Evolutionary conservation across 768 basidiomycete genomes (phyloP).

Genomic region (Pseudohyphozyma bogoriensis): DNA sequence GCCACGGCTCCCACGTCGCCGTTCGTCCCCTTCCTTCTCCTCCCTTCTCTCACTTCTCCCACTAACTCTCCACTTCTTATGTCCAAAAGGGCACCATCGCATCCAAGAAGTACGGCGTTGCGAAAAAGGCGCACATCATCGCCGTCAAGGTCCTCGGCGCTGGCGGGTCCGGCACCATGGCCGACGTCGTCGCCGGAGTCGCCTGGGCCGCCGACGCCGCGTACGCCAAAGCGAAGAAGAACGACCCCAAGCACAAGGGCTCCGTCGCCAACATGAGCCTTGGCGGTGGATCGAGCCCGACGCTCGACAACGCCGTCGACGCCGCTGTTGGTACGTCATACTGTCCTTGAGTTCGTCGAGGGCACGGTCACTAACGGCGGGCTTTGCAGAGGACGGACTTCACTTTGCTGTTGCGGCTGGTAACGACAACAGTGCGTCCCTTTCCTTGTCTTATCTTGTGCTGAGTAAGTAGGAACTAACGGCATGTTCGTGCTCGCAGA

Average conservation of each 20-base stretch:
- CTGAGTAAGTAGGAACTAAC: conserved; percentile 40
- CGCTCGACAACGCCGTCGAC: conserved; percentile 77
- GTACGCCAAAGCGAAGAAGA: conserved; percentile 45
- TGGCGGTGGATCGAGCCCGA: conserved; percentile 81
- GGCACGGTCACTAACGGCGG: no score
- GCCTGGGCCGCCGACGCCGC: conserved; percentile 56
- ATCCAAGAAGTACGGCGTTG: conserved; percentile 86
- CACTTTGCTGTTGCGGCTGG: conserved; percentile 80
- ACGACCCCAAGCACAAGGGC: conserved; percentile 81
- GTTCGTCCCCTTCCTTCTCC: conserved; percentile 7
- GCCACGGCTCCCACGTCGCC: conserved; percentile 57
- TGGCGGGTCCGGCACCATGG: conserved; percentile 89
- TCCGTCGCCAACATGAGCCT: conserved; percentile 89
- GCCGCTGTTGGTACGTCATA: no score
- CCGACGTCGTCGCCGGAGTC: conserved; percentile 83
- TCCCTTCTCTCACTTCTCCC: not conserved
- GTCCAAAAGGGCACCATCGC: conserved; percentile 56
- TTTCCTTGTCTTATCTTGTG: conserved; percentile 37
- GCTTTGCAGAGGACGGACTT: conserved; percentile 63
- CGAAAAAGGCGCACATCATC: conserved; percentile 78
- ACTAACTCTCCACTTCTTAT: not conserved
- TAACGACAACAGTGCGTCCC: not conserved
- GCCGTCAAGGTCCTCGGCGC: conserved; percentile 86
- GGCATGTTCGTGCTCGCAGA: conserved; percentile 46
- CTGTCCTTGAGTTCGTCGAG: no score